Evolutionary conservation across 108 stramenopile species (phyloP).

Genomic region (Ochromonas danica): DNA sequence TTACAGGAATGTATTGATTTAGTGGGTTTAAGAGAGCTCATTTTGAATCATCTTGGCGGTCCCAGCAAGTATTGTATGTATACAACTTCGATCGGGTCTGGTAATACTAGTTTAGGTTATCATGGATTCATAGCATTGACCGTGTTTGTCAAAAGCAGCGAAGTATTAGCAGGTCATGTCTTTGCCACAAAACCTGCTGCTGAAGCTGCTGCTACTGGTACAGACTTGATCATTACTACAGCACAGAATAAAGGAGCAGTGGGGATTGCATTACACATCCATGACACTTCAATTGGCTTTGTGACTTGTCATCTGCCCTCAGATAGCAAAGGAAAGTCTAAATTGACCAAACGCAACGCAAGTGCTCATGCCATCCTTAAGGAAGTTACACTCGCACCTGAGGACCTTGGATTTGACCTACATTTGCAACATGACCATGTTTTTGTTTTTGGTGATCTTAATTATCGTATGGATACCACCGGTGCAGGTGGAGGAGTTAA

Average conservation of each 20-base stretch:
- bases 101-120: conserved; percentile 24
- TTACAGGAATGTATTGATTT: conserved; percentile 35
- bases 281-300: conserved; percentile 34
- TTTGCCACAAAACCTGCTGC: background rate
- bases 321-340: conserved; percentile 33
- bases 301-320: conserved; percentile 32
- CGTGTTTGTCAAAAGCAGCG: conserved; percentile 9
- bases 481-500: background rate
- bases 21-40: background rate
- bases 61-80: conserved; percentile 8
- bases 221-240: conserved; percentile 30
- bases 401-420: conserved; percentile 32
- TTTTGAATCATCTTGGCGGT: conserved; percentile 25
- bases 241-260: conserved; percentile 35
- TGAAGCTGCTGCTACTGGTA: conserved; percentile 2
- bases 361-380: conserved; percentile 20
- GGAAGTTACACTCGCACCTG: conserved; percentile 24
- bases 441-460: conserved; percentile 26
- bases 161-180: background rate
- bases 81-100: conserved; percentile 2
- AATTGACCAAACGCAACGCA: conserved; percentile 20
- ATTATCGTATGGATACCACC: conserved; percentile 31
- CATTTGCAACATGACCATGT: conserved; percentile 34
- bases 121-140: conserved; percentile 38
- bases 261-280: conserved; percentile 26